Evolutionary conservation across 2,329 filamentous ascomycete genomes (phyloP).

Genomic region (Zasmidium citrigriseum): DNA sequence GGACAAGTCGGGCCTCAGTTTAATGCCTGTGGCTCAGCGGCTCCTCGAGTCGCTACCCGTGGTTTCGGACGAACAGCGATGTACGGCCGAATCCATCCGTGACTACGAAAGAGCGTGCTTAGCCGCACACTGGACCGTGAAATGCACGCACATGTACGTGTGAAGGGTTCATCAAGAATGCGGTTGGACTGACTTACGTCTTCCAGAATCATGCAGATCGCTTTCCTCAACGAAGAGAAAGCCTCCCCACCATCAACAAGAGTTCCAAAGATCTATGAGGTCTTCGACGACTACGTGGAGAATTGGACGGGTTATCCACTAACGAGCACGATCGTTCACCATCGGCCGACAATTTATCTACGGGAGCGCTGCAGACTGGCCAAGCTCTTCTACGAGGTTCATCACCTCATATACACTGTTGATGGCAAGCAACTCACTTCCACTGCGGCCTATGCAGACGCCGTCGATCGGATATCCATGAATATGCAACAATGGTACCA

Average conservation of each 20-base stretch:
- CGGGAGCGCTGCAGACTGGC: constrained; percentile 12
- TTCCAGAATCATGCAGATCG: constrained; percentile 4
- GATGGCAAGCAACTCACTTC: too few species aligned
- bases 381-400: constrained; percentile 8
- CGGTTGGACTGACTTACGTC: neutral
- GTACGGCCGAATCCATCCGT: neutral
- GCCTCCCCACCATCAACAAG: neutral
- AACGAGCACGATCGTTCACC: neutral
- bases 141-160: constrained; percentile 10
- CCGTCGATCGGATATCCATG: neutral
- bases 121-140: constrained; percentile 12
- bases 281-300: neutral
- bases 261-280: neutral
- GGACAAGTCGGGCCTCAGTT: constrained; percentile 8
- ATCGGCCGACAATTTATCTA: constrained; percentile 12
- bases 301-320: constrained; percentile 11
- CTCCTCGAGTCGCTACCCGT: constrained; percentile 7
- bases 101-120: constrained; percentile 9
- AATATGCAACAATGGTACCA: constrained; percentile 12
- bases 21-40: constrained; percentile 8
- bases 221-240: neutral
- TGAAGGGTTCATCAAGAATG: neutral
- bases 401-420: constrained; percentile 7
- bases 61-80: neutral
- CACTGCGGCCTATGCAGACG: too few species aligned